phyloP scores from a whole-genome alignment of 148 eudicot species.

The Diospyros kaki region DNA sequence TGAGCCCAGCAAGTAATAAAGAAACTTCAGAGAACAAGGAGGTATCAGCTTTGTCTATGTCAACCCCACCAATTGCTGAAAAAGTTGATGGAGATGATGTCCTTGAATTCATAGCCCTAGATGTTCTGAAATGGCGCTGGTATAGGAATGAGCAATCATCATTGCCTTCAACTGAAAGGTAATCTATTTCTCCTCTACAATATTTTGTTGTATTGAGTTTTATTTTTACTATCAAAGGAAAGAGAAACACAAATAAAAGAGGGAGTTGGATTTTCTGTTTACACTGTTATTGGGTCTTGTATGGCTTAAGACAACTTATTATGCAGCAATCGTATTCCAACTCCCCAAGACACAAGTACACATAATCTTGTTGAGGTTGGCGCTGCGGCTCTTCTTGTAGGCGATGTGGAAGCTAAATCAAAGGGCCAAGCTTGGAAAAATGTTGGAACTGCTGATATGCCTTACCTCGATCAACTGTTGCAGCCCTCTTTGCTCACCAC shows the following conservation, averaged over 20 bases:
- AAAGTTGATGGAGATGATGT: conserved; percentile 55
- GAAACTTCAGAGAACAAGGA: conserved; percentile 74
- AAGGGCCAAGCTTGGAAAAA: conserved; percentile 76
- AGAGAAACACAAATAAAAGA: background rate
- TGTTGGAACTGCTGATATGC: conserved; percentile 90
- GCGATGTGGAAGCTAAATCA: conserved; percentile 76
- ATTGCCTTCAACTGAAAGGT: conserved; percentile 63
- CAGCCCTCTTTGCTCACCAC: conserved; percentile 89
- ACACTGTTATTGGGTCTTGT: conserved; percentile 3
- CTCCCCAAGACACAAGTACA: conserved; percentile 51
- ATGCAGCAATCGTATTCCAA: conserved; percentile 59
- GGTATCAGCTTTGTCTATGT: conserved; percentile 49
- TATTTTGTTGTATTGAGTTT: background rate
- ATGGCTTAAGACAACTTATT: conserved; percentile 16
- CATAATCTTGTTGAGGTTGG: conserved; percentile 90
- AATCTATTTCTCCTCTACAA: conserved; percentile 16
- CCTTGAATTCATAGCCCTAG: conserved; percentile 65
- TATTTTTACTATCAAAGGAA: background rate
- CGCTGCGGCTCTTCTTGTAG: conserved; percentile 89
- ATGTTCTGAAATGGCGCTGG: conserved; percentile 96
- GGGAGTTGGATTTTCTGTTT: background rate
- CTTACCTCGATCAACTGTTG: conserved; percentile 89
- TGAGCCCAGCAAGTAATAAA: conserved; percentile 60
- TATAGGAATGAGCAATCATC: conserved; percentile 61
- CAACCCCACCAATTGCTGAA: conserved; percentile 59